These are phyloP conservation scores for Chytriomyces confervae DNA, from an alignment of 192 early-diverging fungal genomes.

Conservation along the genomic window DNA sequence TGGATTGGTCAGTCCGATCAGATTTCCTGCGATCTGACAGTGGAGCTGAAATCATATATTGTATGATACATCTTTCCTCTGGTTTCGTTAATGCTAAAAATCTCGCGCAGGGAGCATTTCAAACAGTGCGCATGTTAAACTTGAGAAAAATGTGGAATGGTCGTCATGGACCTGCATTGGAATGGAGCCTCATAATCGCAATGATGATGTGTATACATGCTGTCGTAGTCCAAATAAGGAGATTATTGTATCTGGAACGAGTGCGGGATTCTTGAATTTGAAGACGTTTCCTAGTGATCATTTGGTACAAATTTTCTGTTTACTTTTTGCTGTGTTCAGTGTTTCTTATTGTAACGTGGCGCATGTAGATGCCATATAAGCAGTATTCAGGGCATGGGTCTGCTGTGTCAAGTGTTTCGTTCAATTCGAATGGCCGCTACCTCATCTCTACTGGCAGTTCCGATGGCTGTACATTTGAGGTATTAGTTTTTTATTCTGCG, in stretches of 20 bases:
- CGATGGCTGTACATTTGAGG: slow-evolving; percentile 39
- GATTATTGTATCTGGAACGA: slow-evolving; percentile 26
- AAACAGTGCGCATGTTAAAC: not conserved
- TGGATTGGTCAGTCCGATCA: slow-evolving; percentile 35
- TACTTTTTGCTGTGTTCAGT: not conserved
- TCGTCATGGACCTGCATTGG: slow-evolving; percentile 8
- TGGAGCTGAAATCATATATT: slow-evolving; percentile 25
- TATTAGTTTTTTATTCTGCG: not conserved
- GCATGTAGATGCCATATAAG: slow-evolving; percentile 32
- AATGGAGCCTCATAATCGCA: slow-evolving; percentile 19
- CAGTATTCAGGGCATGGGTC: slow-evolving; percentile 35
- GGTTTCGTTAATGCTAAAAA: not conserved
- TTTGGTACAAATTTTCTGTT: not conserved
- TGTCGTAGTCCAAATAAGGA: not conserved
- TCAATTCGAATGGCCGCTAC: slow-evolving; percentile 14
- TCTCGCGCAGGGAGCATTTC: not conserved
- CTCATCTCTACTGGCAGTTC: slow-evolving; percentile 32
- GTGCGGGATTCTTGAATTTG: slow-evolving; percentile 22
- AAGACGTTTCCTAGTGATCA: not conserved
- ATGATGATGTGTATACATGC: slow-evolving; percentile 23
- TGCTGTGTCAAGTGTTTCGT: slow-evolving; percentile 23
- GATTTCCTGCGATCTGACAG: slow-evolving; percentile 31
- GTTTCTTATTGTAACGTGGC: not conserved
- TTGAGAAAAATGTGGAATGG: slow-evolving; percentile 21
- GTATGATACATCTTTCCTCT: slow-evolving; percentile 10